These are phyloP conservation scores for Ceratocystis ficicola DNA, from an alignment of 2,329 filamentous ascomycete species.

Conservation along the genomic window DNA sequence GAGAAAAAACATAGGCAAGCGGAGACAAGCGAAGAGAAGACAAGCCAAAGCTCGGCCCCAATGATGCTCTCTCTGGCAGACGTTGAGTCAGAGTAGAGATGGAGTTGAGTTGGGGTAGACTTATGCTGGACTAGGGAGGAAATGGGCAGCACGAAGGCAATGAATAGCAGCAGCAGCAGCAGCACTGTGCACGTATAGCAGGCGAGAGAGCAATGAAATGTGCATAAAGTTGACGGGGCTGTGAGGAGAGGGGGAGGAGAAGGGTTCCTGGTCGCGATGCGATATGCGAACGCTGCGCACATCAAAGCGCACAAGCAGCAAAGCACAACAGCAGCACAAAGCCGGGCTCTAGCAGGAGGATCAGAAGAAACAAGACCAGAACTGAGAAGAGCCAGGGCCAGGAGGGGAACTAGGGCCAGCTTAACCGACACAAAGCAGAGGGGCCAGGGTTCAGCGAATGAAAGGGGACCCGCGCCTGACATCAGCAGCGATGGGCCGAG, in stretches of 20 bases:
- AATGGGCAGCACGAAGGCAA: not conserved
- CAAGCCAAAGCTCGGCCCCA: conserved; percentile 4
- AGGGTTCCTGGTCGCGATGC: not conserved
- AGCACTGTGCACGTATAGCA: too few species aligned
- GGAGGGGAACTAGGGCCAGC: not conserved
- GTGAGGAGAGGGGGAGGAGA: too few species aligned
- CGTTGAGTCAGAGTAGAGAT: conserved; percentile 6
- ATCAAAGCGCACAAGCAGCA: not conserved
- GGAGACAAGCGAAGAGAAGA: not conserved
- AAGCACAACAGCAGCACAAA: conserved; percentile 1
- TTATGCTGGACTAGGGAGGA: not conserved
- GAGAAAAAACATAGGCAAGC: not conserved
- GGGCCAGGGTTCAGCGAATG: conserved; percentile 1
- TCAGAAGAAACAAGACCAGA: conserved; percentile 1
- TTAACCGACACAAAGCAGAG: conserved; percentile 1
- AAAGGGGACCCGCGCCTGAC: not conserved
- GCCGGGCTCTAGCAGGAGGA: not conserved
- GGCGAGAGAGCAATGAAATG: not conserved
- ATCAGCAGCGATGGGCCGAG: not conserved
- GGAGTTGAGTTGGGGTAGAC: not conserved
- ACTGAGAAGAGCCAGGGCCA: not conserved
- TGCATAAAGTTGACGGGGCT: not conserved
- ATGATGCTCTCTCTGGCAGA: not conserved
- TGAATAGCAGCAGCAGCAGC: not conserved
- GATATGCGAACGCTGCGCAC: not conserved